Conservation (phyloP, 768 basidiomycete genomes). For the Termitomyces eurrhizus region DNA sequence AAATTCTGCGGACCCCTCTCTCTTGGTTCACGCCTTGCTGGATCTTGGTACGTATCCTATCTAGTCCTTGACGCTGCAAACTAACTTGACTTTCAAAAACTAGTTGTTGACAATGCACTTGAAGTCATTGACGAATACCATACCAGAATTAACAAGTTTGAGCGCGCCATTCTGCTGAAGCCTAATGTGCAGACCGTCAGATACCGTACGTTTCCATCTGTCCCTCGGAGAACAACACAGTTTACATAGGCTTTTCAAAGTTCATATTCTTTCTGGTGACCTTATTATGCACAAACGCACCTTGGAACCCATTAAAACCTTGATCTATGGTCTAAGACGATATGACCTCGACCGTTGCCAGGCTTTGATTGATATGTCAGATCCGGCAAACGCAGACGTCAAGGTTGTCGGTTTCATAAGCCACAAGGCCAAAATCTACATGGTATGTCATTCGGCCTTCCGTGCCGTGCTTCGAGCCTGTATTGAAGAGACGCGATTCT, state of each 20-base stretch:
- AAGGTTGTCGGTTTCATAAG: constrained; percentile 61
- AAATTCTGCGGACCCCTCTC: constrained; percentile 58
- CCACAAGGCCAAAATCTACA: constrained; percentile 65
- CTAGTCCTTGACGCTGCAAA: not conserved
- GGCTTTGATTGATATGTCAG: constrained; percentile 48
- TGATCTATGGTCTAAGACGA: constrained; percentile 63
- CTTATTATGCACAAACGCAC: constrained; percentile 72
- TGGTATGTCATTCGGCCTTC: constrained; percentile 34
- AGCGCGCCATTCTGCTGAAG: constrained; percentile 54
- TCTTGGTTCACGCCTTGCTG: constrained; percentile 66
- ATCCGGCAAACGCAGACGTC: constrained; percentile 29
- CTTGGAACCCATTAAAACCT: constrained; percentile 64
- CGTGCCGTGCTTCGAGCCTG: not conserved
- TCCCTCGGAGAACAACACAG: not conserved
- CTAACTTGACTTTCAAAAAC: not conserved
- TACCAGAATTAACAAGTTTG: constrained; percentile 55
- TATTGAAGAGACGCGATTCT: not conserved
- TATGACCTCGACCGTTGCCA: constrained; percentile 68
- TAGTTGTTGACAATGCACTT: constrained; percentile 66
- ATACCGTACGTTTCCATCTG: constrained; percentile 36
- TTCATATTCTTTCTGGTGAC: constrained; percentile 75
- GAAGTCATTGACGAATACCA: constrained; percentile 71
- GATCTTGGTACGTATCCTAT: constrained; percentile 42
- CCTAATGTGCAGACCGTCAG: constrained; percentile 61
- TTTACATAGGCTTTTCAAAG: constrained; percentile 26